A percentile compares a stretch with the other conserved stretches of the same genome.
These are phyloP conservation scores for Phytopythium vexans DNA, from an alignment of 352 stramenopile genomes.

Conservation along the genomic window DNA sequence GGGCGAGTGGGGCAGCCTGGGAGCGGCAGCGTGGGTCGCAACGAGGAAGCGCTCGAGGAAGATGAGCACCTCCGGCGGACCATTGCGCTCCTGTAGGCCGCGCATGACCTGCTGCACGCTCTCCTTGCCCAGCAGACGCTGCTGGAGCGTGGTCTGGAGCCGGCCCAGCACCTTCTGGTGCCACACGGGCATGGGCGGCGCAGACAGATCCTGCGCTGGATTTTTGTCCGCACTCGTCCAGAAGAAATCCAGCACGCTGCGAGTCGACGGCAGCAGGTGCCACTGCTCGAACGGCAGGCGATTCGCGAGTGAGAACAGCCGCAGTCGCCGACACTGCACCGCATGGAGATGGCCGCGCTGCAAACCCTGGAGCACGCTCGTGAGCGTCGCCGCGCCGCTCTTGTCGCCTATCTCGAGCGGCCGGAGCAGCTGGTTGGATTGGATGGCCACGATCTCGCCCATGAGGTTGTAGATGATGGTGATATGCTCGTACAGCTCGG, in stretches of 20 bases:
- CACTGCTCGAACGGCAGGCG: slow-evolving; percentile 47
- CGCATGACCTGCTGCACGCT: slow-evolving; percentile 50
- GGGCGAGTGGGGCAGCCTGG: not conserved
- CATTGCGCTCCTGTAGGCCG: slow-evolving; percentile 34
- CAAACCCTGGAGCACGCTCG: slow-evolving; percentile 27
- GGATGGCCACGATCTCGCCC: slow-evolving; percentile 52
- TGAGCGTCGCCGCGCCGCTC: slow-evolving; percentile 22
- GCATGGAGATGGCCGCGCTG: slow-evolving; percentile 16
- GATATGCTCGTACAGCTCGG: slow-evolving; percentile 51
- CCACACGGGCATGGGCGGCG: slow-evolving; percentile 26
- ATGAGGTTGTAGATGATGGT: slow-evolving; percentile 36
- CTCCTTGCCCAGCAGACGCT: slow-evolving; percentile 52
- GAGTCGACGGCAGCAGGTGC: slow-evolving; percentile 28
- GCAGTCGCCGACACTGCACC: slow-evolving; percentile 46
- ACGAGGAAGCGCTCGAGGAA: slow-evolving; percentile 51
- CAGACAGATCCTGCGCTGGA: not conserved
- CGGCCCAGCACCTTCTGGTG: slow-evolving; percentile 41
- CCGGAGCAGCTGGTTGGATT: slow-evolving; percentile 48
- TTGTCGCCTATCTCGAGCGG: slow-evolving; percentile 21
- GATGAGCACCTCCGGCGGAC: slow-evolving; percentile 20
- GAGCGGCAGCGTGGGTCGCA: not conserved
- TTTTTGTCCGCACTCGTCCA: slow-evolving; percentile 6
- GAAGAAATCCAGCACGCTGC: slow-evolving; percentile 43
- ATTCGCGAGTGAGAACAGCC: slow-evolving; percentile 51
- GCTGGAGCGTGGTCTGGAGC: slow-evolving; percentile 42